These are phyloP conservation scores for Microthlaspi erraticum DNA, from an alignment of 345 rosid genomes.

Conservation along the genomic window DNA sequence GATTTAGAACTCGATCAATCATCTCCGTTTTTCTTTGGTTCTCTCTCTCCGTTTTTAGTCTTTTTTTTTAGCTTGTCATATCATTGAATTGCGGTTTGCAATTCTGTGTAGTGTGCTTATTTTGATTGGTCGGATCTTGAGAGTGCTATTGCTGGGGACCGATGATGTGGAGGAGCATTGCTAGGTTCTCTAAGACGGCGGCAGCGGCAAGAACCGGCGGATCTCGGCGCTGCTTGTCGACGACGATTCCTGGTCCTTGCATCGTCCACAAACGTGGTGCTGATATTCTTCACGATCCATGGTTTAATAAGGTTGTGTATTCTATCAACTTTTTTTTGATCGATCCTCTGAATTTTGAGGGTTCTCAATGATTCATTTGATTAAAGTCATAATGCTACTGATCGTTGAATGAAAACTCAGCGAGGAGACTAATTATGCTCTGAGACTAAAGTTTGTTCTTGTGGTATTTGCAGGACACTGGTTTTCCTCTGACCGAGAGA, in stretches of 20 bases:
- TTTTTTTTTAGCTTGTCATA: background rate
- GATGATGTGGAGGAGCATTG: constrained; percentile 73
- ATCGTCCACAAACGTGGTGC: constrained; percentile 97
- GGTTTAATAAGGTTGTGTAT: constrained; percentile 85
- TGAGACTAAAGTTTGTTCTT: constrained; percentile 1
- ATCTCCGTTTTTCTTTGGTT: no score
- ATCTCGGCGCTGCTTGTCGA: constrained; percentile 65
- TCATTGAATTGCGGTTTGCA: constrained; percentile 20
- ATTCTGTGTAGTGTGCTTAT: background rate
- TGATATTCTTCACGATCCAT: constrained; percentile 98
- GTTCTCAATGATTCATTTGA: constrained; percentile 20
- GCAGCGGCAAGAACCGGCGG: constrained; percentile 54
- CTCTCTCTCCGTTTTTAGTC: no score
- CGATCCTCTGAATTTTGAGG: background rate
- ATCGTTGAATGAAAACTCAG: background rate
- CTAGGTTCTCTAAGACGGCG: constrained; percentile 33
- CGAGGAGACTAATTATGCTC: background rate
- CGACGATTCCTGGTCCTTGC: constrained; percentile 91
- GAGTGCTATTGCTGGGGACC: constrained; percentile 29
- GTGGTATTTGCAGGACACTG: constrained; percentile 75
- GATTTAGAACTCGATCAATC: constrained; percentile 22
- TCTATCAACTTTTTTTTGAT: background rate
- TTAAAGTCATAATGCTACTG: constrained; percentile 15
- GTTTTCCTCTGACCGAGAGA: constrained; percentile 92
- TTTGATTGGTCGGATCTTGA: constrained; percentile 47